These are phyloP conservation scores for Penicillium alfredii DNA, from an alignment of 495 filamentous ascomycete species.

Conservation along the genomic window DNA sequence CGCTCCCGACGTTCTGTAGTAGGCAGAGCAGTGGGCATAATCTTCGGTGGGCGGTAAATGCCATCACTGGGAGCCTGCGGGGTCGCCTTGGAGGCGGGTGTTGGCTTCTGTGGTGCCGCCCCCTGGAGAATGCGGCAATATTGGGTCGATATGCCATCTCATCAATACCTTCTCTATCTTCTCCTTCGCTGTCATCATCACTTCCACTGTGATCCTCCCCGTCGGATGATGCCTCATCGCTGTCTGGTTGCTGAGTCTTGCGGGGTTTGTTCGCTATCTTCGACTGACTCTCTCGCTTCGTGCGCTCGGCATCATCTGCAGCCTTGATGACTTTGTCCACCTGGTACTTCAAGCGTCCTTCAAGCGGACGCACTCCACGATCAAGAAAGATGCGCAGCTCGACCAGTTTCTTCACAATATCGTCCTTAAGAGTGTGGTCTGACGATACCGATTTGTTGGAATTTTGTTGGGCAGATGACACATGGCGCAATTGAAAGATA, in stretches of 20 bases:
- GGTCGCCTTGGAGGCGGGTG: constrained; percentile 17
- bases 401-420: constrained; percentile 74
- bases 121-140: constrained; percentile 51
- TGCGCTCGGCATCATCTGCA: constrained; percentile 64
- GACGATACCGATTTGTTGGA: constrained; percentile 20
- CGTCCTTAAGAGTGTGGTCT: constrained; percentile 38
- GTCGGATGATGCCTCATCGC: constrained; percentile 24
- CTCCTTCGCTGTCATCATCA: constrained; percentile 32
- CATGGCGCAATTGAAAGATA: constrained; percentile 68
- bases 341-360: constrained; percentile 77
- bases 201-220: constrained; percentile 24
- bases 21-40: constrained; percentile 64
- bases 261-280: constrained; percentile 23
- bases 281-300: constrained; percentile 22
- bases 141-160: constrained; percentile 66
- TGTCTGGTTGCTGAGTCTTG: constrained; percentile 16
- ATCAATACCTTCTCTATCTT: constrained; percentile 43
- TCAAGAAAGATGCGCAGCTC: constrained; percentile 85
- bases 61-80: constrained; percentile 39
- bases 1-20: constrained; percentile 56
- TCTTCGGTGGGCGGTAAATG: constrained; percentile 79
- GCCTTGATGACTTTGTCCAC: constrained; percentile 85
- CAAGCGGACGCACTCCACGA: constrained; percentile 83
- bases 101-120: constrained; percentile 25
- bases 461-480: constrained; percentile 20